Percentiles rank a stretch among this genome's conserved stretches.
Evolutionary conservation across 2,329 filamentous ascomycete species (phyloP).

Genomic region (Paramyrothecium sp.): DNA sequence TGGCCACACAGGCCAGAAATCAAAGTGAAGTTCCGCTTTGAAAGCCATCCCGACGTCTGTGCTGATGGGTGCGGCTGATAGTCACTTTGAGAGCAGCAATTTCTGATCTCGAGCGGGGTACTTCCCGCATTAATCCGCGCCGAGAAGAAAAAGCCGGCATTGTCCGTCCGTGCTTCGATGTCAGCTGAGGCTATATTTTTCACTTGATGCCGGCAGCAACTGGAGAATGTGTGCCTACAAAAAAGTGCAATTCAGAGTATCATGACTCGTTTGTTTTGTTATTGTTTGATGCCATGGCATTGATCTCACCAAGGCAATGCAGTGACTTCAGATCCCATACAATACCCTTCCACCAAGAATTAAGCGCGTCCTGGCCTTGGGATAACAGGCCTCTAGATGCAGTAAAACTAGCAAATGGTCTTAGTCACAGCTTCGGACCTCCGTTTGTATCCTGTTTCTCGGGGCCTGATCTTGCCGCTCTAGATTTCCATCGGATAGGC

Average conservation of each 20-base stretch:
- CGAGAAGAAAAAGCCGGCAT: neutral
- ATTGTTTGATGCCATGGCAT: neutral
- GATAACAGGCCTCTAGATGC: too few species aligned
- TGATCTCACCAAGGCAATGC: neutral
- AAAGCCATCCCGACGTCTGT: neutral
- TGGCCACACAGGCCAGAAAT: neutral
- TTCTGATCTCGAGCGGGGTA: neutral
- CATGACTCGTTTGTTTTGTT: neutral
- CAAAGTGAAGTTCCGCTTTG: neutral
- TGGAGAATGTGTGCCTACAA: neutral
- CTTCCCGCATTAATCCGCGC: neutral
- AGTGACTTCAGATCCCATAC: neutral
- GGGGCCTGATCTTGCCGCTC: too few species aligned
- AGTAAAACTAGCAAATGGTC: too few species aligned
- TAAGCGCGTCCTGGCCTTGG: too few species aligned
- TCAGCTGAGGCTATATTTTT: neutral
- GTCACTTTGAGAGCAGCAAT: neutral
- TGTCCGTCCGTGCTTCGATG: neutral
- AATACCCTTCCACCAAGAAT: too few species aligned
- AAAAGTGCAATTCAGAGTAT: neutral
- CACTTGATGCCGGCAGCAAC: neutral
- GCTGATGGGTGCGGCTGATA: neutral
- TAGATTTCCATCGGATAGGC: too few species aligned
- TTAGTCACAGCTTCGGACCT: too few species aligned
- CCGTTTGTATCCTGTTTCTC: too few species aligned